These are phyloP conservation scores for Pseudomonodictys pantanalensis DNA, from an alignment of 495 filamentous ascomycete species.

Conservation along the genomic window DNA sequence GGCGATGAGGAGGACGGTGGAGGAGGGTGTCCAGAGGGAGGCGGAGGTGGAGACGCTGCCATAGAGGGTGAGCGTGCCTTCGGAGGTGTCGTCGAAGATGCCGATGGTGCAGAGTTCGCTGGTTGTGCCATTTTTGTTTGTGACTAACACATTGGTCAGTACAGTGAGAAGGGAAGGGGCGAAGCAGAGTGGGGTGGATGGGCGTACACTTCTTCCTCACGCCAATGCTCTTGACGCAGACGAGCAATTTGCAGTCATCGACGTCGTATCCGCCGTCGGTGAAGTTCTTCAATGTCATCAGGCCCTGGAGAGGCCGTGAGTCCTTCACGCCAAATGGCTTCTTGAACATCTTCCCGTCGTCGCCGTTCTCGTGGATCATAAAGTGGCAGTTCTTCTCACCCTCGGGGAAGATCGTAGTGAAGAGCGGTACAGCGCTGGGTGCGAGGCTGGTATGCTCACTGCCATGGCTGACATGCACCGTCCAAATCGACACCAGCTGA, in stretches of 20 bases:
- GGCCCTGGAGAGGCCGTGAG: conserved; percentile 41
- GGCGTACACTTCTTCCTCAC: conserved; percentile 45
- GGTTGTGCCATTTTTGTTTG: conserved; percentile 46
- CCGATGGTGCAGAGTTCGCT: conserved; percentile 51
- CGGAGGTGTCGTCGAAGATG: conserved; percentile 60
- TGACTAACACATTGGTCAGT: conserved; percentile 36
- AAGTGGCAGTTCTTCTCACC: conserved; percentile 51
- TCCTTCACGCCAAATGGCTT: conserved; percentile 46
- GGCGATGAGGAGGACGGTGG: conserved; percentile 57
- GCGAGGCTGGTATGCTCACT: conserved; percentile 37
- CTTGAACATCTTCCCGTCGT: conserved; percentile 45
- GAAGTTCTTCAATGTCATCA: conserved; percentile 57
- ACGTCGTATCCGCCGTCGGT: conserved; percentile 53
- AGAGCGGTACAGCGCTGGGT: conserved; percentile 36
- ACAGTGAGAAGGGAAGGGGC: not conserved
- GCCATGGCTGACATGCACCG: conserved; percentile 38
- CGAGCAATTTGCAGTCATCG: conserved; percentile 48
- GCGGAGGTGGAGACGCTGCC: conserved; percentile 49
- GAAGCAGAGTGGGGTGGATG: not conserved
- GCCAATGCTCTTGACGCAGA: conserved; percentile 57
- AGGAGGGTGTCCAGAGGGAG: conserved; percentile 50
- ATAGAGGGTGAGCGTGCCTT: conserved; percentile 55
- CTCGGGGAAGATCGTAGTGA: conserved; percentile 53
- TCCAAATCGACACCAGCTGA: conserved; percentile 42
- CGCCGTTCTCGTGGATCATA: conserved; percentile 51